phyloP scores from a whole-genome alignment of 805 yeast genomes.

The Hanseniaspora hatyaiensis region DNA sequence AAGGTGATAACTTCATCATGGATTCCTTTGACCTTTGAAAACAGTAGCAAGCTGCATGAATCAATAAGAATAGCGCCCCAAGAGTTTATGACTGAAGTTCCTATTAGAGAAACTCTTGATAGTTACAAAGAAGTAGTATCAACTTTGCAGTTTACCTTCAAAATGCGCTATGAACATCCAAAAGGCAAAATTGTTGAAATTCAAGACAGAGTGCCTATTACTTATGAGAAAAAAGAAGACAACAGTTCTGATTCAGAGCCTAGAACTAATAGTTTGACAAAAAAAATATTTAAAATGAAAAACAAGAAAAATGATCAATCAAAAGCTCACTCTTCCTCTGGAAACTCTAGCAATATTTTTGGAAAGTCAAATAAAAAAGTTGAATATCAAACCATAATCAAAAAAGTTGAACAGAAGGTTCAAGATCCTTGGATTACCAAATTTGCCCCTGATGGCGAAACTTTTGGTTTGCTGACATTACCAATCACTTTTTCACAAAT shows the following conservation, averaged over 20 bases:
- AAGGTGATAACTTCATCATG: conserved; percentile 62
- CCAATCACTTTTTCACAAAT: conserved; percentile 1
- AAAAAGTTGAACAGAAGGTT: conserved; percentile 29
- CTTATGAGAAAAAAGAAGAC: conserved; percentile 30
- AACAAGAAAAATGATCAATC: not conserved
- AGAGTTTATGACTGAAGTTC: conserved; percentile 60
- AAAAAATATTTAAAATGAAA: conserved; percentile 1
- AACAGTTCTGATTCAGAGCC: conserved; percentile 31
- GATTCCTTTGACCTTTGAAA: conserved; percentile 25
- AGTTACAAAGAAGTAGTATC: conserved; percentile 29
- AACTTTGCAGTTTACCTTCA: conserved; percentile 61
- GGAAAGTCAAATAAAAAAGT: conserved; percentile 29
- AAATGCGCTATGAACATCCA: conserved; percentile 43
- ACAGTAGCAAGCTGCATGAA: conserved; percentile 22
- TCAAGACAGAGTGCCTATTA: conserved; percentile 42
- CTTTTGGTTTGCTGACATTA: conserved; percentile 59
- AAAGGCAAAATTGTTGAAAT: conserved; percentile 47
- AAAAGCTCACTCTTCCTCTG: no score
- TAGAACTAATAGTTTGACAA: conserved; percentile 12
- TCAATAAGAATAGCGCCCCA: conserved; percentile 35
- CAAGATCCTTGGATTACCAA: conserved; percentile 49
- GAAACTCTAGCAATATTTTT: not conserved
- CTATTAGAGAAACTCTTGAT: conserved; percentile 33
- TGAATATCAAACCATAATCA: conserved; percentile 39
- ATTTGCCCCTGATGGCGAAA: conserved; percentile 75